Conservation (phyloP, 176 grass and related monocot genomes). For the Musa beccarii region DNA sequence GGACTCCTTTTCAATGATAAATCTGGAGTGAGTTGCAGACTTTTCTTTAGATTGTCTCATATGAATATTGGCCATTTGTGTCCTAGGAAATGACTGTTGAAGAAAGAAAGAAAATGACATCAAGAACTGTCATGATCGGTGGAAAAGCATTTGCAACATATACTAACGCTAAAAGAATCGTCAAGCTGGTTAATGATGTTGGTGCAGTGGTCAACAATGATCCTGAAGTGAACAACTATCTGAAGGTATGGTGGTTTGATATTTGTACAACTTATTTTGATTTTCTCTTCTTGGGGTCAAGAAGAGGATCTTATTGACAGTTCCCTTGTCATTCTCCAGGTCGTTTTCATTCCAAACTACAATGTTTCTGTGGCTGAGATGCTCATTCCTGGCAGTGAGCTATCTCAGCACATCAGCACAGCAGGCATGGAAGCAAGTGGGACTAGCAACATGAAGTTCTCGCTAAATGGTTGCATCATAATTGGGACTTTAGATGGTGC, state of each 20-base stretch:
- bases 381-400: constrained; percentile 92
- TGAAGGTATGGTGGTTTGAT: constrained; percentile 43
- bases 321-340: constrained; percentile 28
- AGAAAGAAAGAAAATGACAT: constrained; percentile 48
- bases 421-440: constrained; percentile 99
- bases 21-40: not conserved
- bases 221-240: constrained; percentile 53
- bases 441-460: constrained; percentile 99
- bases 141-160: constrained; percentile 86
- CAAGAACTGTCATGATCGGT: constrained; percentile 57
- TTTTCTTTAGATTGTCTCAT: constrained; percentile 8
- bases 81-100: constrained; percentile 50
- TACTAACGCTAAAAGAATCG: constrained; percentile 75
- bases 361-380: constrained; percentile 96
- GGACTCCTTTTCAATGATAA: constrained; percentile 10
- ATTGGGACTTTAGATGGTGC: constrained; percentile 97
- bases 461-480: constrained; percentile 90
- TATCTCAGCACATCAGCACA: constrained; percentile 95
- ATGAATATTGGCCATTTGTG: not conserved
- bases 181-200: constrained; percentile 77
- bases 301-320: not conserved
- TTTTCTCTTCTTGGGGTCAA: not conserved
- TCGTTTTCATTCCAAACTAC: constrained; percentile 97
- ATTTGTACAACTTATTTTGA: not conserved
- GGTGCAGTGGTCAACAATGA: constrained; percentile 63